Evolutionary conservation across 495 filamentous ascomycete species (phyloP).

Genomic region (Viridothelium virens): DNA sequence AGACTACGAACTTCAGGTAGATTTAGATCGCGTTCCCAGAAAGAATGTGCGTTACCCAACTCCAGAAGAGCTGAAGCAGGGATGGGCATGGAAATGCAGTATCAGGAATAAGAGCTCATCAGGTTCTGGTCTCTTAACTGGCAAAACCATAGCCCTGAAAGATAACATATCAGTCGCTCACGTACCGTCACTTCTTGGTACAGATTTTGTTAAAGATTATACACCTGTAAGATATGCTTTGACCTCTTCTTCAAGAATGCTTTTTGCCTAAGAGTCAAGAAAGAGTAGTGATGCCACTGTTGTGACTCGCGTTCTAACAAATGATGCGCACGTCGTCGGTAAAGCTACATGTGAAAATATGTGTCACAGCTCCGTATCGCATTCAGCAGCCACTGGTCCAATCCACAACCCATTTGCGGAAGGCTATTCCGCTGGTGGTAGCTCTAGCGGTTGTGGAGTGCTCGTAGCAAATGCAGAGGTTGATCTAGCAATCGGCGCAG

Average conservation of each 20-base stretch:
- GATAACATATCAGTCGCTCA: conserved; percentile 30
- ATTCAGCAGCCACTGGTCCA: conserved; percentile 34
- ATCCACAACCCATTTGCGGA: conserved; percentile 35
- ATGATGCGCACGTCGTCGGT: conserved; percentile 33
- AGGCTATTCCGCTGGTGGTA: conserved; percentile 47
- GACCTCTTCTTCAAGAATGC: not conserved
- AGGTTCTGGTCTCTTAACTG: conserved; percentile 15
- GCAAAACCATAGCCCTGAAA: conserved; percentile 29
- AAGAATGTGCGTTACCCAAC: conserved; percentile 20
- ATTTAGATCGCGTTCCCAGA: conserved; percentile 25
- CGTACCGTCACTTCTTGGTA: conserved; percentile 30
- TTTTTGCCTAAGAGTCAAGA: not conserved
- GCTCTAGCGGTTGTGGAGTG: conserved; percentile 47
- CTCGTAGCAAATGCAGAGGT: conserved; percentile 45
- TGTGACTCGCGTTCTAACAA: conserved; percentile 42
- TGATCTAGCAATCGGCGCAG: conserved; percentile 52
- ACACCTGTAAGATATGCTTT: conserved; percentile 15
- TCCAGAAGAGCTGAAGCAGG: conserved; percentile 22
- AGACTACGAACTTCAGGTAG: conserved; percentile 25
- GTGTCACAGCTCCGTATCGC: conserved; percentile 34
- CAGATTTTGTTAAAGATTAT: conserved; percentile 27
- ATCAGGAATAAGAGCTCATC: conserved; percentile 21
- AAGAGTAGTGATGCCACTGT: conserved; percentile 35
- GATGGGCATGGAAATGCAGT: conserved; percentile 30
- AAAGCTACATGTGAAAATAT: conserved; percentile 40